Conservation (phyloP, 192 early-diverging fungal genomes). For the Coemansia sp. region DNA sequence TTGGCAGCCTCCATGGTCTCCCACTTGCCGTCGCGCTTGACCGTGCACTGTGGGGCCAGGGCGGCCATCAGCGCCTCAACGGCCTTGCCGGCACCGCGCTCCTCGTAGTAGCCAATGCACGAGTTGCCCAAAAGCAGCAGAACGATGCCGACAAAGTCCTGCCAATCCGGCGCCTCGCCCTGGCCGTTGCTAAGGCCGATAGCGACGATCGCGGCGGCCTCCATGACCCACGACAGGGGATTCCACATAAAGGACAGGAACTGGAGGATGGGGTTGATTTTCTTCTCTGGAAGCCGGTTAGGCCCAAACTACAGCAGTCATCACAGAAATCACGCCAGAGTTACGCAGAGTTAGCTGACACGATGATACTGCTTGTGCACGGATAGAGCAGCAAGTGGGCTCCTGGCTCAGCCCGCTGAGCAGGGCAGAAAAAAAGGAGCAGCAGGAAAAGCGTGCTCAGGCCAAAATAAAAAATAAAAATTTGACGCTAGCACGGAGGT, state of each 20-base stretch:
- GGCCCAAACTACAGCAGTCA: conserved; percentile 59
- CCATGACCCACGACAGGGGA: conserved; percentile 80
- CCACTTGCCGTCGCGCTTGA: conserved; percentile 83
- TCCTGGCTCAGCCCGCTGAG: background rate
- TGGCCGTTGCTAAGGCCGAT: conserved; percentile 74
- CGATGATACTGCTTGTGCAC: background rate
- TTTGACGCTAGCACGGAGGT: background rate
- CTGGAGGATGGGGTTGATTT: conserved; percentile 77
- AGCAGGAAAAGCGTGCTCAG: background rate
- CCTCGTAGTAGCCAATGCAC: conserved; percentile 85
- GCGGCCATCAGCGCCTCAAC: conserved; percentile 94
- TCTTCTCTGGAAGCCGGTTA: conserved; percentile 72
- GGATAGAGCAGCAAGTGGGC: background rate
- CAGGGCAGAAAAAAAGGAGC: background rate
- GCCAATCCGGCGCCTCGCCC: conserved; percentile 71
- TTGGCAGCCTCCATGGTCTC: conserved; percentile 69
- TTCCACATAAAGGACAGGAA: conserved; percentile 88
- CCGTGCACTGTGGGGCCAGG: conserved; percentile 83
- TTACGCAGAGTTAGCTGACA: background rate
- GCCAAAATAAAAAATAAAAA: background rate
- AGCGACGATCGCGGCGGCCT: conserved; percentile 82
- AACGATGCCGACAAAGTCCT: conserved; percentile 81
- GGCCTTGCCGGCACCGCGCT: conserved; percentile 86
- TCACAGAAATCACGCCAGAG: conserved; percentile 4
- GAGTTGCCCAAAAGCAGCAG: conserved; percentile 81